Conservation (phyloP, 495 filamentous ascomycete species). For the Penicillium atrosanguineum region DNA sequence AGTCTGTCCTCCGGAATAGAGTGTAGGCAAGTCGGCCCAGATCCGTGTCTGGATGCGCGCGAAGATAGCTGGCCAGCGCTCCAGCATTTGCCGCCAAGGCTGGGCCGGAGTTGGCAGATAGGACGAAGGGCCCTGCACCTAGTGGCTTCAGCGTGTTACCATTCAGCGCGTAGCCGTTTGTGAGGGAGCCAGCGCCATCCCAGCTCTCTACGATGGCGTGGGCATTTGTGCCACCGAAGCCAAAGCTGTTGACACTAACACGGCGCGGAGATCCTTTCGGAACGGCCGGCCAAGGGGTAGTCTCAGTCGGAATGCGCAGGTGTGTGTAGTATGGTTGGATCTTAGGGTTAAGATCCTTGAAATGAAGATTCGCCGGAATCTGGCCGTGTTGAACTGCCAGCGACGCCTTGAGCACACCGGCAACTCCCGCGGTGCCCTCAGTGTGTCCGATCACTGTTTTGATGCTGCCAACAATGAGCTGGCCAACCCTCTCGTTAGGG, state of each 20-base stretch:
- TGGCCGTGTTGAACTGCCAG: constrained; percentile 29
- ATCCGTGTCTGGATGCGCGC: too few species aligned
- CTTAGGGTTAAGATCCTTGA: constrained; percentile 31
- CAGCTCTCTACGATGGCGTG: constrained; percentile 60
- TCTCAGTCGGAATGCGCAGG: neutral
- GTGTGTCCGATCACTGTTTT: constrained; percentile 42
- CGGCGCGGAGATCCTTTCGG: constrained; percentile 39
- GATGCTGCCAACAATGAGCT: constrained; percentile 24
- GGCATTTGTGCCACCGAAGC: constrained; percentile 62
- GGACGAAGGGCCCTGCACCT: too few species aligned
- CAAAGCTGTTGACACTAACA: constrained; percentile 51
- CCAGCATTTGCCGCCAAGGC: too few species aligned
- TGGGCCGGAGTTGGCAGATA: too few species aligned
- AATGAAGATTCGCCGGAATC: constrained; percentile 31
- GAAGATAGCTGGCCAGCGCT: too few species aligned
- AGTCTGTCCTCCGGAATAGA: too few species aligned
- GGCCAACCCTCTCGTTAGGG: neutral
- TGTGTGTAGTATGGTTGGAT: neutral
- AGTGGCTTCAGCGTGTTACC: too few species aligned
- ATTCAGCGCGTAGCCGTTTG: too few species aligned
- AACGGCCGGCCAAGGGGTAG: neutral
- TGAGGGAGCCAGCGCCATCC: too few species aligned
- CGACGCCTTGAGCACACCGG: constrained; percentile 39
- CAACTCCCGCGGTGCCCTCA: constrained; percentile 34
- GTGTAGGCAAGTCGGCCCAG: too few species aligned